phyloP scores from a whole-genome alignment of 2,329 filamentous ascomycete genomes.

The Ramichloridium luteum region DNA sequence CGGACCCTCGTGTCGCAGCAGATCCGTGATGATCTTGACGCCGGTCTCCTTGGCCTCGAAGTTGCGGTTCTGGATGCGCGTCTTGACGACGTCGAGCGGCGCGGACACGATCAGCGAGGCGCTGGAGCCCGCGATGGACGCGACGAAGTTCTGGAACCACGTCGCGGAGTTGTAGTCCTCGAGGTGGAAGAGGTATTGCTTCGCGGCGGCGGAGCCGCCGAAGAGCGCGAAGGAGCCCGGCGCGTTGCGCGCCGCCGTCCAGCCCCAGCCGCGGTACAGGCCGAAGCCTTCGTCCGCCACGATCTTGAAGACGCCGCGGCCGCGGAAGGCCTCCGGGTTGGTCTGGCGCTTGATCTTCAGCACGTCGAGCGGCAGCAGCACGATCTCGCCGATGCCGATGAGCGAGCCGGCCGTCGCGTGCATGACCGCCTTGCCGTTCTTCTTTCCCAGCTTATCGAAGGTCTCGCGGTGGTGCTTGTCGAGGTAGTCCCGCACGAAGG shows the following conservation, averaged over 20 bases:
- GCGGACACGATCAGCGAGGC: slow-evolving; percentile 95
- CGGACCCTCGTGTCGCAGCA: slow-evolving; percentile 81
- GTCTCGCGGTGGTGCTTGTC: slow-evolving; percentile 62
- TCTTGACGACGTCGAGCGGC: slow-evolving; percentile 95
- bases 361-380: slow-evolving; percentile 87
- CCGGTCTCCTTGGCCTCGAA: slow-evolving; percentile 96
- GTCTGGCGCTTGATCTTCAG: slow-evolving; percentile 99
- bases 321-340: slow-evolving; percentile 94
- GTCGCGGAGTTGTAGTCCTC: slow-evolving; percentile 88
- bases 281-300: slow-evolving; percentile 89
- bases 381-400: slow-evolving; percentile 94
- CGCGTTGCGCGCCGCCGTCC: slow-evolving; percentile 94
- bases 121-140: slow-evolving; percentile 87
- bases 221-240: slow-evolving; percentile 98
- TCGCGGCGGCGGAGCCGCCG: slow-evolving; percentile 91
- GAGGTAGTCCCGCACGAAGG: slow-evolving; percentile 84
- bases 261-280: slow-evolving; percentile 89
- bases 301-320: slow-evolving; percentile 80
- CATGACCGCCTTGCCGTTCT: slow-evolving; percentile 96
- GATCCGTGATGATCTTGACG: slow-evolving; percentile 80
- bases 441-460: slow-evolving; percentile 93
- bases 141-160: slow-evolving; percentile 95
- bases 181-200: slow-evolving; percentile 86
- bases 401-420: slow-evolving; percentile 89
- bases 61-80: slow-evolving; percentile 94